Conservation (phyloP, 2,329 filamentous ascomycete species). For the Apiospora aurea region DNA sequence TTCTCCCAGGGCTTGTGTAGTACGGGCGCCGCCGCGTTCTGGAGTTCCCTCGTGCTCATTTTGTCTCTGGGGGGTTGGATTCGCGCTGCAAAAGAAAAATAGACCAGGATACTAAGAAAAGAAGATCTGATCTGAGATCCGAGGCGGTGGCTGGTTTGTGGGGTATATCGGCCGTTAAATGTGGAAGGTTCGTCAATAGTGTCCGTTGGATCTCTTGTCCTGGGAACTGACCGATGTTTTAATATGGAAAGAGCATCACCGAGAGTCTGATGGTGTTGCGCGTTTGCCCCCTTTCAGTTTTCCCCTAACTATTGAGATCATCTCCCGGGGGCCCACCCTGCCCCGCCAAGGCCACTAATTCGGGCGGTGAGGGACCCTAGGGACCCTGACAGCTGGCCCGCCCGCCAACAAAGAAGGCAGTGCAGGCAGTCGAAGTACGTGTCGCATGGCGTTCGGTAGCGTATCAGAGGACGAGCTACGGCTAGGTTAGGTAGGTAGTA, state of each 20-base stretch:
- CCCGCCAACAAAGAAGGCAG: neutral
- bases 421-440: neutral
- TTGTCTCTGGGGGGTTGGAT: neutral
- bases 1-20: conserved; percentile 58
- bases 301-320: neutral
- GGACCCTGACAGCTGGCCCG: neutral
- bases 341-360: neutral
- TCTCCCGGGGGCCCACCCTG: neutral
- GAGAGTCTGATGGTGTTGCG: neutral
- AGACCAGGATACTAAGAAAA: too few species aligned
- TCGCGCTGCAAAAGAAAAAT: neutral
- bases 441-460: neutral
- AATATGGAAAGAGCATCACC: neutral
- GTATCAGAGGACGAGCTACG: neutral
- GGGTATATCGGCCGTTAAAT: neutral
- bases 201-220: neutral
- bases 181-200: neutral
- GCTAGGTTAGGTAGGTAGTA: too few species aligned
- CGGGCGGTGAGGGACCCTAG: neutral
- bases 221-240: neutral
- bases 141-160: neutral
- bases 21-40: conserved; percentile 42
- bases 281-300: neutral
- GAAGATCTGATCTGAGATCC: neutral
- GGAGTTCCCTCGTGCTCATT: conserved; percentile 13